Conservation (phyloP, 208 protist genomes). For the Leishmania major region DNA sequence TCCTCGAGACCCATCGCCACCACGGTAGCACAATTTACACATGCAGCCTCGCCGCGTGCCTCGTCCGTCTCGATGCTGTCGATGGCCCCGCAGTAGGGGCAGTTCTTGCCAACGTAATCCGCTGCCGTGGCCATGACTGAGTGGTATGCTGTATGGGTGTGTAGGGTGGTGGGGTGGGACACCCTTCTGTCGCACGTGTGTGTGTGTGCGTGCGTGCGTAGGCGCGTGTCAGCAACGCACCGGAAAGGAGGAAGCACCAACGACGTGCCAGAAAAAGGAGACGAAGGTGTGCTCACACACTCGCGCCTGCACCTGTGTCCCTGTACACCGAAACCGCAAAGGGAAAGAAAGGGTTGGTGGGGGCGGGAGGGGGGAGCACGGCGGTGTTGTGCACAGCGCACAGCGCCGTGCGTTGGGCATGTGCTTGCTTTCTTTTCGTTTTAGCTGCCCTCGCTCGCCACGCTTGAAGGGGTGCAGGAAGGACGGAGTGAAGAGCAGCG, state of each 20-base stretch:
- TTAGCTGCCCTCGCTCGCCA: neutral
- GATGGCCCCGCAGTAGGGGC: constrained; percentile 74
- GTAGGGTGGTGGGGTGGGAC: neutral
- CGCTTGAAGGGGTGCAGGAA: neutral
- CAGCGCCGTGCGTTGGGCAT: neutral
- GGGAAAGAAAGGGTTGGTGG: no score
- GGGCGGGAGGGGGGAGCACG: no score
- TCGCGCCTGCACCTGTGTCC: neutral
- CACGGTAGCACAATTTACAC: constrained; percentile 74
- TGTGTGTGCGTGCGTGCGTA: neutral
- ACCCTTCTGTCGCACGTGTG: neutral
- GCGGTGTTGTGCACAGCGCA: neutral
- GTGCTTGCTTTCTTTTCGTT: neutral
- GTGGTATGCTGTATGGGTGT: neutral
- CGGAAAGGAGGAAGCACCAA: neutral
- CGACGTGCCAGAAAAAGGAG: neutral
- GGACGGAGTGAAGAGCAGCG: neutral
- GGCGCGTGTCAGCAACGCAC: neutral
- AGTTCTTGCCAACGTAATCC: constrained; percentile 75
- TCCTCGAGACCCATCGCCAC: constrained; percentile 85
- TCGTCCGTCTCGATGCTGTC: constrained; percentile 80
- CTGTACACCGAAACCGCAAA: neutral
- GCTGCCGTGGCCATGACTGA: constrained; percentile 56
- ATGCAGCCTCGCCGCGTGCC: constrained; percentile 77
- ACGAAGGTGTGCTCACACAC: neutral